A percentile compares a stretch with the other conserved stretches of the same genome.
These are phyloP conservation scores for Hypsizygus marmoreus DNA, from an alignment of 768 basidiomycete species.

Conservation along the genomic window DNA sequence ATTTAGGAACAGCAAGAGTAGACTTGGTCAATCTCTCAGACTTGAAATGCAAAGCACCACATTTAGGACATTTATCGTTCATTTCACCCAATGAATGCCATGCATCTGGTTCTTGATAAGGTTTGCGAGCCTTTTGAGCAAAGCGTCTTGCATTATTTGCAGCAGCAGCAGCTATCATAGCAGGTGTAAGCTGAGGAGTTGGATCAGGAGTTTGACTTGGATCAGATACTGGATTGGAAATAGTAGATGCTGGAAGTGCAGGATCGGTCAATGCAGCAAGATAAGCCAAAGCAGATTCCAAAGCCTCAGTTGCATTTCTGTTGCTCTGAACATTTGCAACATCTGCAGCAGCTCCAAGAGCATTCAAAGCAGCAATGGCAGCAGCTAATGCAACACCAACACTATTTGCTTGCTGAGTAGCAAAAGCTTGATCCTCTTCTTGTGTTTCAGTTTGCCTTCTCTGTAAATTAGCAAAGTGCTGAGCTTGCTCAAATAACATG, in stretches of 20 bases:
- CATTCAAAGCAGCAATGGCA: neutral
- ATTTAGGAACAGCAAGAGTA: neutral
- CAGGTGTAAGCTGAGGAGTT: neutral
- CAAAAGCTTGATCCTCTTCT: neutral
- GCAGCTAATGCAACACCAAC: neutral
- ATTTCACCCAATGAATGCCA: slow-evolving; percentile 3
- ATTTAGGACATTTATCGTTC: slow-evolving; percentile 7
- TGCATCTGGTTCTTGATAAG: slow-evolving; percentile 7
- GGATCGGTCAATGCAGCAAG: no score
- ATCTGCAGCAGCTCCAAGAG: neutral
- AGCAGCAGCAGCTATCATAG: neutral
- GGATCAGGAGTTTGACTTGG: no score
- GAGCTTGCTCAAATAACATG: no score
- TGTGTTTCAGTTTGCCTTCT: neutral
- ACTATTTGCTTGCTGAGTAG: neutral
- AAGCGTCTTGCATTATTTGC: neutral
- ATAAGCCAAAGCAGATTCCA: no score
- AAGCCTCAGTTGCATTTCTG: no score
- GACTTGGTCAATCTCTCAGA: slow-evolving; percentile 5
- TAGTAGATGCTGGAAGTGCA: no score
- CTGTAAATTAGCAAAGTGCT: no score
- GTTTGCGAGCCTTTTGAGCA: neutral
- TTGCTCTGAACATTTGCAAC: no score
- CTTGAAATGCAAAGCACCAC: slow-evolving; percentile 12
- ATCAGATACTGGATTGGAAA: no score